Evolutionary conservation across 2,329 filamentous ascomycete species (phyloP).

Genomic region (Mycocentrospora acerina): DNA sequence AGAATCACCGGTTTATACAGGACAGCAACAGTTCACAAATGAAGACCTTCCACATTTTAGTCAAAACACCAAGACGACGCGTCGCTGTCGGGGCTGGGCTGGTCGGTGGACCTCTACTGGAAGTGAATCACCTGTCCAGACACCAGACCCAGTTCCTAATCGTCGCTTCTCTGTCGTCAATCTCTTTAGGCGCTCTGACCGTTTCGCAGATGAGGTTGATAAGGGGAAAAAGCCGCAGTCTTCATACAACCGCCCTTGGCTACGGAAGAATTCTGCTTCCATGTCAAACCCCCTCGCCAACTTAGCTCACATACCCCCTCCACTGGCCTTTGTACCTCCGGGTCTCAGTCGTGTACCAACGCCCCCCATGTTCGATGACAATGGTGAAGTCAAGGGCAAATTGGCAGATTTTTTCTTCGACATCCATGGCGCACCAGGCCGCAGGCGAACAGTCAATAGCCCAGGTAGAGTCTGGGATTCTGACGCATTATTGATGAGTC

Average conservation of each 20-base stretch:
- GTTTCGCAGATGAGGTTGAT: constrained; percentile 8
- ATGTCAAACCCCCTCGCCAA: constrained; percentile 1
- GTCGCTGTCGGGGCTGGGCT: constrained; percentile 25
- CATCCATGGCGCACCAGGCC: constrained; percentile 10
- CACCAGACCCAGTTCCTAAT: constrained; percentile 3
- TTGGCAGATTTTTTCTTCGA: constrained; percentile 40
- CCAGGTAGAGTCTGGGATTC: constrained; percentile 37
- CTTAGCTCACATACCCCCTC: constrained; percentile 19
- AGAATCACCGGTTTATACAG: constrained; percentile 5
- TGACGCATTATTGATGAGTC: constrained; percentile 39
- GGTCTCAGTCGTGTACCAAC: constrained; percentile 28
- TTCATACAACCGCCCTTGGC: constrained; percentile 4
- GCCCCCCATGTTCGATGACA: constrained; percentile 24
- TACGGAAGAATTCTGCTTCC: constrained; percentile 3
- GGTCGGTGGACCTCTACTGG: constrained; percentile 12
- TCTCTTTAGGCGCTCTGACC: constrained; percentile 21
- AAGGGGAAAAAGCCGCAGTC: constrained; percentile 3
- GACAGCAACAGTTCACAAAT: constrained; percentile 10
- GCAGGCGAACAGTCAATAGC: constrained; percentile 8
- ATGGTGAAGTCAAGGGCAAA: constrained; percentile 29
- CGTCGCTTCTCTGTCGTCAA: constrained; percentile 16
- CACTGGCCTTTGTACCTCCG: constrained; percentile 30
- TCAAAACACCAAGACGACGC: constrained; percentile 9
- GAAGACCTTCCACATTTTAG: constrained; percentile 18
- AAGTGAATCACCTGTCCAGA: constrained; percentile 6